Percentiles rank a stretch among this genome's conserved stretches.
These are phyloP conservation scores for Saposhnikovia divaricata DNA, from an alignment of 129 eudicot genomes.

Conservation along the genomic window DNA sequence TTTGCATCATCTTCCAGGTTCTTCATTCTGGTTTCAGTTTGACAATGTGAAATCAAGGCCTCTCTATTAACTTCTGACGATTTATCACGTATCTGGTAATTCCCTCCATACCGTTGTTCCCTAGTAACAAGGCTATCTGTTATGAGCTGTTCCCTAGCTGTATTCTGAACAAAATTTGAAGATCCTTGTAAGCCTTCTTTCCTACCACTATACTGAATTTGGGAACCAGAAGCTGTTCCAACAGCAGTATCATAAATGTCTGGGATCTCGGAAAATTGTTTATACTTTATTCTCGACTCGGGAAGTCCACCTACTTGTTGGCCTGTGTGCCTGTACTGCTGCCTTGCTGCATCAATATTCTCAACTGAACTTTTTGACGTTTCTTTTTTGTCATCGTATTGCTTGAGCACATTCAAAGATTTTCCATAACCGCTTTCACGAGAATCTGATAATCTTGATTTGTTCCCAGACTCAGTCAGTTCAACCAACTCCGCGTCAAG, in stretches of 20 bases:
- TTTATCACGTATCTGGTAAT: constrained; percentile 24
- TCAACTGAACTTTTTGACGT: constrained; percentile 14
- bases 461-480: constrained; percentile 20
- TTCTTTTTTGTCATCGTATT: constrained; percentile 24
- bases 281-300: constrained; percentile 39
- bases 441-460: constrained; percentile 15
- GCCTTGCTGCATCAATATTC: constrained; percentile 21
- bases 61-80: constrained; percentile 33
- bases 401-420: constrained; percentile 18
- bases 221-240: constrained; percentile 25
- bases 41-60: constrained; percentile 23
- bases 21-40: constrained; percentile 34
- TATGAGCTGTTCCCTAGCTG: constrained; percentile 13
- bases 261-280: constrained; percentile 21
- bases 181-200: constrained; percentile 19
- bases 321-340: constrained; percentile 18
- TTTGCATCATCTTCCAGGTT: constrained; percentile 31
- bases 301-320: constrained; percentile 19
- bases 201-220: constrained; percentile 21
- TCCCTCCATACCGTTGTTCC: constrained; percentile 25
- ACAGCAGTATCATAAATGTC: constrained; percentile 18
- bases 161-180: constrained; percentile 21
- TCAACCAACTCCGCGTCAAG: constrained; percentile 34
- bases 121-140: constrained; percentile 22
- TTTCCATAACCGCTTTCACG: constrained; percentile 12